These are phyloP conservation scores for Leishmania arabica DNA, from an alignment of 208 protist species.

Conservation along the genomic window DNA sequence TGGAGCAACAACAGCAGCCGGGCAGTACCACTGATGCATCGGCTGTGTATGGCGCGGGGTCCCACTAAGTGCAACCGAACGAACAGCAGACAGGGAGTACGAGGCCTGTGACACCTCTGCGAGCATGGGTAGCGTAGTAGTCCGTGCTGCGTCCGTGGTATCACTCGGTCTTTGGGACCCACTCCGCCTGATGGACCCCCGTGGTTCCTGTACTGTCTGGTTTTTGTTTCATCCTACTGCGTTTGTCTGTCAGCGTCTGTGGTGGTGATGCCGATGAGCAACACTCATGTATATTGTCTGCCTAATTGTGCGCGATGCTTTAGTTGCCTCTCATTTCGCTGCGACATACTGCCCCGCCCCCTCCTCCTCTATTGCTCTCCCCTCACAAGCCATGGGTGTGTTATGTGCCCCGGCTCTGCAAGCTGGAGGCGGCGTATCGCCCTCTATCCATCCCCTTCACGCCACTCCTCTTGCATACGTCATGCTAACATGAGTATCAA, in stretches of 20 bases:
- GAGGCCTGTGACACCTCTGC: background rate
- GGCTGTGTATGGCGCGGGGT: background rate
- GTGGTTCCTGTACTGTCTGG: too few relatives aligned
- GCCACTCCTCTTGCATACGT: too few relatives aligned
- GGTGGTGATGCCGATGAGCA: background rate
- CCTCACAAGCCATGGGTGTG: too few relatives aligned
- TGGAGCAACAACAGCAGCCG: slow-evolving; percentile 1
- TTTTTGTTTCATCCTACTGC: background rate
- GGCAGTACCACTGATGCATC: background rate
- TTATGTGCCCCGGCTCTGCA: too few relatives aligned
- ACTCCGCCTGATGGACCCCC: background rate
- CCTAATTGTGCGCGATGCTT: background rate
- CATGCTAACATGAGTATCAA: background rate
- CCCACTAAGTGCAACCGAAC: background rate
- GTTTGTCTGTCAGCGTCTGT: background rate
- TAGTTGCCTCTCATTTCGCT: background rate
- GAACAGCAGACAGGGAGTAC: background rate
- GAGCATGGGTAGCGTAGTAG: background rate
- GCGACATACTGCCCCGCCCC: too few relatives aligned
- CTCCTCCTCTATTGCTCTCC: background rate
- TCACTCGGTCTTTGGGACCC: background rate
- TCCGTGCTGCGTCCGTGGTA: background rate
- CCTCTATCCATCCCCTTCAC: too few relatives aligned
- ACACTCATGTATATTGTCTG: background rate
- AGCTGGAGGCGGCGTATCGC: too few relatives aligned